Evolutionary conservation across 179 eudicot species (phyloP).

Genomic region (Dionaea muscipula): DNA sequence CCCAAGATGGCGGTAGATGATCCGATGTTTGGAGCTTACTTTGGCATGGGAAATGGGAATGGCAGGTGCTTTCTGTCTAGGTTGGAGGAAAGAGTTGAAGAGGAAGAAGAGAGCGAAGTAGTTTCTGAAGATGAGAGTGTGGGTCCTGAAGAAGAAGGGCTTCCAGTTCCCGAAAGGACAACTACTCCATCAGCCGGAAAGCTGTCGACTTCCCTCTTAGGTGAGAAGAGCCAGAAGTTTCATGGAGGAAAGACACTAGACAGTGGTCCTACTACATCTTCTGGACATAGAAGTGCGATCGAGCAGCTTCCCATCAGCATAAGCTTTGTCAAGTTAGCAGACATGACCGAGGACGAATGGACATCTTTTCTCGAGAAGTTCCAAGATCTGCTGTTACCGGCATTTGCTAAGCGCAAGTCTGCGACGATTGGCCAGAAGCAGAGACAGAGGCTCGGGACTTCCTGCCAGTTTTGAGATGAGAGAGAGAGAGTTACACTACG

Average conservation of each 20-base stretch:
- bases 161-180: slow-evolving; percentile 11
- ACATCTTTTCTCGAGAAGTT: slow-evolving; percentile 49
- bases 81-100: slow-evolving; percentile 46
- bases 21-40: slow-evolving; percentile 16
- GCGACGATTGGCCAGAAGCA: slow-evolving; percentile 45
- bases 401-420: slow-evolving; percentile 44
- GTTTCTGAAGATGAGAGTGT: no score
- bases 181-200: slow-evolving; percentile 26
- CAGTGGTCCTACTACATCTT: slow-evolving; percentile 33
- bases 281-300: slow-evolving; percentile 62
- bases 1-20: slow-evolving; percentile 28
- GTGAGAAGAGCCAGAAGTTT: slow-evolving; percentile 33
- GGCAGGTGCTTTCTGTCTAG: slow-evolving; percentile 41
- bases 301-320: slow-evolving; percentile 56
- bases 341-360: slow-evolving; percentile 70
- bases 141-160: slow-evolving; percentile 18
- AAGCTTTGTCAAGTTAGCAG: slow-evolving; percentile 54
- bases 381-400: slow-evolving; percentile 47
- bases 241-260: slow-evolving; percentile 26
- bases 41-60: slow-evolving; percentile 19
- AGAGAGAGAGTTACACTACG: no score
- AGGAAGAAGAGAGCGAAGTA: slow-evolving; percentile 44
- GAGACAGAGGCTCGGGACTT: slow-evolving; percentile 71
- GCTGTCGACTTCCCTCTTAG: slow-evolving; percentile 44
- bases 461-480: slow-evolving; percentile 69